Base-by-base conservation (phyloP, 2,329 filamentous ascomycete genomes). In the Cylindrodendrum hubeiense region DNA sequence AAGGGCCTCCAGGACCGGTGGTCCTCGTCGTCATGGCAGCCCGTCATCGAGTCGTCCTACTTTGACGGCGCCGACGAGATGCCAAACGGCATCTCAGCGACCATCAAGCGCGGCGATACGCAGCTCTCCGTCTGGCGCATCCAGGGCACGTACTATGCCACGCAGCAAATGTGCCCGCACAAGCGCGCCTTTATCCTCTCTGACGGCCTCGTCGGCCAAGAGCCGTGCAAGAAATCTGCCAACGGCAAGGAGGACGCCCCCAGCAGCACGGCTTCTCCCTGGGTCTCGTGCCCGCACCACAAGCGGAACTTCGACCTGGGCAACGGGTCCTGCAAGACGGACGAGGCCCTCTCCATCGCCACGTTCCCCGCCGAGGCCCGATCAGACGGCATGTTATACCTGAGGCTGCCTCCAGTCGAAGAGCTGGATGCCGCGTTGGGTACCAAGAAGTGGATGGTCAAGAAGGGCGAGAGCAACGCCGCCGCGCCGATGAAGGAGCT, bases 131-230 rank as follows among this genome's bases (percentile, higher is more conserved):
- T 97, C 57, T 97, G 95, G 88, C 92, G 94, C 73, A 87, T 97
- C 67, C 88, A 89, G 58, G 94, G 93, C 21, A 87, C 87, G 58
- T 97, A 91, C 84, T 95, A 95, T 79, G 92, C 93, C 63, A 92
- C 92, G 15, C 94, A 97, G 81, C 93, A 97, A 77, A 97, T 97
- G 94, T 97, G 94, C 78, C 94, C 94, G 10, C 94, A 97, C 82
- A 96, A 95, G 81, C 91, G 94, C 12, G 91, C 94, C 1, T 97
- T 97, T 75, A 91, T 95, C n/a, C 88, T 97, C 26, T 92, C 91
- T 0, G 95, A 97, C 76, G 93, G 94, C 2, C 82, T 97, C 9
- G 87, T 97, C 50, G 94, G 95, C 43, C 91, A 93, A 69, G 86
- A 89, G 26, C 71, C 77, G 50, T 58, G 67, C 68, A 39, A 70